Conservation (phyloP, 2,329 filamentous ascomycete genomes). For the Colletotrichum viniferum region DNA sequence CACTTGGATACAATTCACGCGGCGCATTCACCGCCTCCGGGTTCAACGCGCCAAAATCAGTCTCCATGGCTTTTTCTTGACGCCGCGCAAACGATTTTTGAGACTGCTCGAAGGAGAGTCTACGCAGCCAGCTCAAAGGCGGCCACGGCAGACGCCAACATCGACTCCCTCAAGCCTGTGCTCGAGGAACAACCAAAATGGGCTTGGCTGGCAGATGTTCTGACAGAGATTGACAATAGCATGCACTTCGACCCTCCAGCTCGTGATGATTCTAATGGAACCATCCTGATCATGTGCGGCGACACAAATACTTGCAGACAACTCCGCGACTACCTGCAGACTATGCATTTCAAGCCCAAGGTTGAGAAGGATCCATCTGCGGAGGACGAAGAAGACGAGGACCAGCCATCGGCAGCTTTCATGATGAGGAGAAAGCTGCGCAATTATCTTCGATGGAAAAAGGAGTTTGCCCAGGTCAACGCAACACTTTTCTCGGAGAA, state of each 20-base stretch:
- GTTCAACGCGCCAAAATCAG: constrained; percentile 85
- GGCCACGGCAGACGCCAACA: constrained; percentile 41
- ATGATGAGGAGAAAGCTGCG: constrained; percentile 91
- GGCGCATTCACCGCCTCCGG: constrained; percentile 85
- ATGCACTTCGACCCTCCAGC: constrained; percentile 79
- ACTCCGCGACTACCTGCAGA: constrained; percentile 87
- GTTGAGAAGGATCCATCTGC: constrained; percentile 42
- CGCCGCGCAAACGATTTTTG: constrained; percentile 92
- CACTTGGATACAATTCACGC: constrained; percentile 94
- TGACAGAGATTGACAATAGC: constrained; percentile 93
- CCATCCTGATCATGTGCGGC: constrained; percentile 93
- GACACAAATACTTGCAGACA: constrained; percentile 87
- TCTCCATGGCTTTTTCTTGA: constrained; percentile 97
- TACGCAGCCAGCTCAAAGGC: constrained; percentile 72
- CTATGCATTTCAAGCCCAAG: constrained; percentile 77
- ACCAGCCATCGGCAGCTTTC: constrained; percentile 75
- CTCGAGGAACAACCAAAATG: constrained; percentile 97
- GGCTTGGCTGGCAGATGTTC: constrained; percentile 83
- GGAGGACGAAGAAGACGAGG: constrained; percentile 51
- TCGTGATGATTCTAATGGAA: constrained; percentile 88
- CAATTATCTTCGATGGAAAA: constrained; percentile 89
- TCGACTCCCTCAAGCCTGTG: constrained; percentile 75
- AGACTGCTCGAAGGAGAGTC: constrained; percentile 84
- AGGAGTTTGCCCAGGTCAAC: constrained; percentile 85
- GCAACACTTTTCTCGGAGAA: constrained; percentile 79